Evolutionary conservation across 1,284 basidiomycete genomes (phyloP).

Genomic region (Microbotryum lychnidis-dioicae): DNA sequence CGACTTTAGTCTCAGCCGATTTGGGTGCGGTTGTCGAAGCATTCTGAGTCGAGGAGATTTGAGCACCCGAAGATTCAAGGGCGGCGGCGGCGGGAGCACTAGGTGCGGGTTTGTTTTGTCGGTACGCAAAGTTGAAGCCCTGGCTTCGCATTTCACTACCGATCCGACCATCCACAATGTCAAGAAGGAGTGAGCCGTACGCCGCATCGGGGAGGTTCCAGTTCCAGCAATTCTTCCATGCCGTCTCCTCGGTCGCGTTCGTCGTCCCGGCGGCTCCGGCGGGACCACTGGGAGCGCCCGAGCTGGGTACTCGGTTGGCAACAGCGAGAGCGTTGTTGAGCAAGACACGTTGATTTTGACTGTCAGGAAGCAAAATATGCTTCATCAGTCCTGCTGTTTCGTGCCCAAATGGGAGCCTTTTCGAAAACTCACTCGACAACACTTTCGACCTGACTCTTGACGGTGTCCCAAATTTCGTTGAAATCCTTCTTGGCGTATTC

Average conservation of each 20-base stretch:
- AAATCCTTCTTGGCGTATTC: conserved; percentile 70
- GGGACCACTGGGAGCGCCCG: conserved; percentile 47
- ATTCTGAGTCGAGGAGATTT: background rate
- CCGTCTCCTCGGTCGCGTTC: conserved; percentile 58
- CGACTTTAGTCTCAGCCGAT: background rate
- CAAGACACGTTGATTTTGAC: conserved; percentile 74
- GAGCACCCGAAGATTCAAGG: background rate
- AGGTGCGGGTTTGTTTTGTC: conserved; percentile 42
- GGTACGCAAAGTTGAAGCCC: conserved; percentile 93
- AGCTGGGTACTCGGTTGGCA: conserved; percentile 65
- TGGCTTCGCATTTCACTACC: conserved; percentile 86
- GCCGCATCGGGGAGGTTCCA: conserved; percentile 75
- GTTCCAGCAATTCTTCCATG: conserved; percentile 98
- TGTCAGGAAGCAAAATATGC: conserved; percentile 20
- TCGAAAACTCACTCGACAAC: conserved; percentile 61
- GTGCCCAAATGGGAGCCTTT: background rate
- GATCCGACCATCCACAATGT: conserved; percentile 82
- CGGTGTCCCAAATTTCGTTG: conserved; percentile 85
- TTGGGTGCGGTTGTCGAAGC: background rate
- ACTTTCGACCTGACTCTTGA: conserved; percentile 81
- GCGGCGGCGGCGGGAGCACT: background rate
- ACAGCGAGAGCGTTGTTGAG: conserved; percentile 84
- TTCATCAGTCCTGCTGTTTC: no score
- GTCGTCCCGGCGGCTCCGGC: conserved; percentile 44
- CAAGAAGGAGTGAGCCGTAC: conserved; percentile 77